Evolutionary conservation across 148 eudicot species (phyloP).

Genomic region (Vaccinium vitisidaea): DNA sequence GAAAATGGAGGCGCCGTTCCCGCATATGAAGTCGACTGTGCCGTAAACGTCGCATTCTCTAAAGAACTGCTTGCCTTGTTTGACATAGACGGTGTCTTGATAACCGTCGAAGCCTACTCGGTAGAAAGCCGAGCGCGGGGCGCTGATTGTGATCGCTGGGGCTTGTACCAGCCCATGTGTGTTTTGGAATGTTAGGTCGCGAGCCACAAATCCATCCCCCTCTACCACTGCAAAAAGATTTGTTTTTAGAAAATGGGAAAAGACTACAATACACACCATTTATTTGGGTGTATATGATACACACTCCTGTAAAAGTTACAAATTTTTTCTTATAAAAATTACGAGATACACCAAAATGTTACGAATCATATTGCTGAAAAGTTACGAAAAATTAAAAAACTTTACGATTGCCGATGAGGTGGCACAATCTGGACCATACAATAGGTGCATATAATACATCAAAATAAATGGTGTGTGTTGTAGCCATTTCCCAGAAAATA

Average conservation of each 20-base stretch:
- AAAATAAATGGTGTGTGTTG: no score
- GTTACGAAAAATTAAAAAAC: no score
- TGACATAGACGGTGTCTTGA: slow-evolving; percentile 24
- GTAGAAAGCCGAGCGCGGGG: slow-evolving; percentile 36
- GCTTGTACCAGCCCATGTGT: slow-evolving; percentile 41
- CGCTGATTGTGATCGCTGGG: slow-evolving; percentile 34
- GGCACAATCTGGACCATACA: no score
- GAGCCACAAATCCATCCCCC: slow-evolving; percentile 39
- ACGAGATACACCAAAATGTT: no score
- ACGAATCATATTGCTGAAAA: no score
- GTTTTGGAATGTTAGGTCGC: slow-evolving; percentile 37
- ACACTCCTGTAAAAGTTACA: no score
- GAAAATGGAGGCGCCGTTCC: slow-evolving; percentile 63
- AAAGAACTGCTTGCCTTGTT: slow-evolving; percentile 9
- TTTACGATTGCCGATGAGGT: no score
- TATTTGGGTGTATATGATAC: no score
- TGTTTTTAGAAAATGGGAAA: background rate
- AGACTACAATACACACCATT: no score
- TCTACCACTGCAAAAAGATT: slow-evolving; percentile 21
- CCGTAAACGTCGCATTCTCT: slow-evolving; percentile 22
- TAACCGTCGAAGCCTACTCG: slow-evolving; percentile 37
- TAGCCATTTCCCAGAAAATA: no score
- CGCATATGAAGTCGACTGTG: slow-evolving; percentile 60
- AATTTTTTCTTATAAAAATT: no score
- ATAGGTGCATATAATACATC: no score